Base-by-base conservation (phyloP, 202 grass and related monocot species). In the Elaeis oleifera region DNA sequence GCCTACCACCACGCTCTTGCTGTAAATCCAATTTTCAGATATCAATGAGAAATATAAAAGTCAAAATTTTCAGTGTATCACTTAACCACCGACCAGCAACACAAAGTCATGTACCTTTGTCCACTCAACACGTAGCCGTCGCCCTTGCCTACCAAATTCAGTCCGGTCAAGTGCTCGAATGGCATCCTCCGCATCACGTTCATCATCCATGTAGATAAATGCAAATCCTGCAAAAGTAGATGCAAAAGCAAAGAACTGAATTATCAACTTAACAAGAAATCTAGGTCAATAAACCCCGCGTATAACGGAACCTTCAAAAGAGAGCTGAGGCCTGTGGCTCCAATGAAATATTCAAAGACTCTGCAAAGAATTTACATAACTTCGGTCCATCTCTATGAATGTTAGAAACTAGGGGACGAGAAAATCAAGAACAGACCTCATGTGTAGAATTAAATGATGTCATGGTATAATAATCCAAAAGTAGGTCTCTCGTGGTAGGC, bases 201-300 rank as follows among this genome's bases (percentile, higher is more conserved):
- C 94, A 56, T 99, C 88, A 79, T 99, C 88, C 94, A 99, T 99
- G 81, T 99, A 99, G 48, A 99, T 80, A 48, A 94, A 99, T 24
- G 94, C 94, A 84, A 99, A 99, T 50, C 94, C 94, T 99, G 76
- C 58, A 84, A 23, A 54, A 5, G 59, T 70, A 53, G 54, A 67
- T 49, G 71, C 17, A 44, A 44, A 53, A 64, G 58, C 27, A 17
- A 52, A 28, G 9, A 55, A 18, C 60, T 24, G 72, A 28, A 19
- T 62, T 67, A 44, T 52, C 66, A 77, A 49, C 60, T 54, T 60
- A 58, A 53, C 53, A 55, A 49, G 60, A 9, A 27, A n/a, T 58
- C 22, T 22, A 67, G 24, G 32, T 44, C 3, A 64, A 22, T 51
- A 75, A 80, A 51, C 0, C 5, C 64, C 57, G 19, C 23, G 17